phyloP scores from a whole-genome alignment of 2,329 filamentous ascomycete genomes.

The Penicillium corylophilum region DNA sequence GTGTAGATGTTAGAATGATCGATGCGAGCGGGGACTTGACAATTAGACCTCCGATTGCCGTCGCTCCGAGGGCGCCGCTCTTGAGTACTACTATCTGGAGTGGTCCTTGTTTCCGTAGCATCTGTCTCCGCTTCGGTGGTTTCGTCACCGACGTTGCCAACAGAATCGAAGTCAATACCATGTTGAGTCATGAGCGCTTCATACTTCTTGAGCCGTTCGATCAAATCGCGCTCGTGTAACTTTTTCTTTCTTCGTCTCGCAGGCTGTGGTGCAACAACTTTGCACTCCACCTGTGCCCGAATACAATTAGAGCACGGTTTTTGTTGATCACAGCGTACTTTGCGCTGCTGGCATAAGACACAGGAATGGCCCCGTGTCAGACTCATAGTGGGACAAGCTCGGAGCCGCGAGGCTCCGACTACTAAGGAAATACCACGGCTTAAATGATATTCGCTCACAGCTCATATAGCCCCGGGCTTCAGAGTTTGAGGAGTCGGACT shows the following conservation, averaged over 20 bases:
- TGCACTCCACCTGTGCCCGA: conserved; percentile 60
- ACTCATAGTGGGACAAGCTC: conserved; percentile 1
- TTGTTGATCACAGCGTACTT: conserved; percentile 69
- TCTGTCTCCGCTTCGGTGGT: not conserved
- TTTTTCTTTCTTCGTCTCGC: not conserved
- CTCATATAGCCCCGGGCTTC: not conserved
- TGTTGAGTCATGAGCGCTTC: conserved; percentile 64
- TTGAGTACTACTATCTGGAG: not conserved
- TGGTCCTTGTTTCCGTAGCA: too few relatives aligned
- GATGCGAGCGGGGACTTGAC: not conserved
- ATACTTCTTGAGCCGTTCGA: conserved; percentile 65
- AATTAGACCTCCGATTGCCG: not conserved
- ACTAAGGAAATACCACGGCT: not conserved
- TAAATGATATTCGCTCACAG: not conserved
- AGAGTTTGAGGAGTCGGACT: not conserved
- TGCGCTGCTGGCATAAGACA: conserved; percentile 58
- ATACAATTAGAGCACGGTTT: conserved; percentile 69
- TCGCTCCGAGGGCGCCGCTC: not conserved
- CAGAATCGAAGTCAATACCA: conserved; percentile 64
- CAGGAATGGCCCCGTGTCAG: conserved; percentile 36
- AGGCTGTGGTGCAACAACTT: not conserved
- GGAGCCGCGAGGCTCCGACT: not conserved
- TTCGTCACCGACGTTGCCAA: not conserved
- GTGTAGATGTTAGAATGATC: not conserved
- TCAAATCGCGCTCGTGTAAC: conserved; percentile 59